Conservation (phyloP, 371 early-diverging fungal genomes). For the Paramicrosporidium saccamoebae region DNA sequence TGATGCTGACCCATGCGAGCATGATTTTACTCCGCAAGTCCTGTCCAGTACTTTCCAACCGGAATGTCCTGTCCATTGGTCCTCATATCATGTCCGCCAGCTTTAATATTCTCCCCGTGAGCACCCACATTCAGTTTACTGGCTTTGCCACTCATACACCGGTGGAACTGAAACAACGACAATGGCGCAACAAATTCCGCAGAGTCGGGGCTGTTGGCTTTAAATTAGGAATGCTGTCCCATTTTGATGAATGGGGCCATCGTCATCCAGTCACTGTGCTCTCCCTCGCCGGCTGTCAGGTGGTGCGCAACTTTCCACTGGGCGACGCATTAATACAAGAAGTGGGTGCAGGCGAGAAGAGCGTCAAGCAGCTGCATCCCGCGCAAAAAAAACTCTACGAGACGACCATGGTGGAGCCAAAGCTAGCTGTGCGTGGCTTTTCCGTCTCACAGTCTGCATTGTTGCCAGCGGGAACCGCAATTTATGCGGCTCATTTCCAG, state of each 20-base stretch:
- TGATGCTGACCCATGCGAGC: no score
- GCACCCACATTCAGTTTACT: no score
- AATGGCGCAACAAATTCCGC: no score
- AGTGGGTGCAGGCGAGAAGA: slow-evolving; percentile 33
- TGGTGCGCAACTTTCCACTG: slow-evolving; percentile 16
- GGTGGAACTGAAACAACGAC: no score
- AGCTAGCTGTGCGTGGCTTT: slow-evolving; percentile 43
- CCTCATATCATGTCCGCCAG: no score
- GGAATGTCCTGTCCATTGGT: no score
- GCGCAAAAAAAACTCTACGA: slow-evolving; percentile 38
- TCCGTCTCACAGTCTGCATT: slow-evolving; percentile 46
- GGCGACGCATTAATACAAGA: slow-evolving; percentile 9
- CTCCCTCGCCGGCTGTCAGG: slow-evolving; percentile 36
- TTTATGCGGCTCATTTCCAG: slow-evolving; percentile 59
- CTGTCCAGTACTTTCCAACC: no score
- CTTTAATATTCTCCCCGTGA: no score
- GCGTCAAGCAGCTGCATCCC: slow-evolving; percentile 17
- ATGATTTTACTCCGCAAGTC: no score
- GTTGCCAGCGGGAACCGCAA: slow-evolving; percentile 26
- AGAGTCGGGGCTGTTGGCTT: slow-evolving; percentile 53
- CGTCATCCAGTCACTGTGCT: slow-evolving; percentile 71
- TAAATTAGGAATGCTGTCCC: slow-evolving; percentile 71
- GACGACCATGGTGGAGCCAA: slow-evolving; percentile 25
- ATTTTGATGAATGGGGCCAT: slow-evolving; percentile 74
- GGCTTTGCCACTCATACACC: no score